Base-by-base conservation (phyloP, 441 rosid genomes). In the Jatropha podagrica region DNA sequence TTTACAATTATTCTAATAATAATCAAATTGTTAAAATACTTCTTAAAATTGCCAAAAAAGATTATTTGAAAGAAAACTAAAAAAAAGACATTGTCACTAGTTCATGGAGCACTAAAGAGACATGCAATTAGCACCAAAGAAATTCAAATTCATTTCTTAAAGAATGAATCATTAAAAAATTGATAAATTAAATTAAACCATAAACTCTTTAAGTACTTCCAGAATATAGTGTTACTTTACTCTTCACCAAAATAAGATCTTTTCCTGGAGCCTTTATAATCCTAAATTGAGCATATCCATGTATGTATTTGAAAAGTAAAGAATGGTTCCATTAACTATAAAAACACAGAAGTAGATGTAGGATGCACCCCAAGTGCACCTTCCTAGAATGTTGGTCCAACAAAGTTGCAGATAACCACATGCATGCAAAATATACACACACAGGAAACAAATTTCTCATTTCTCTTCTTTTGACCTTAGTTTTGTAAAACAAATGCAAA, bases 201-300 rank as follows among this genome's bases (percentile, higher is more conserved):
- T 18, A 3, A 56, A 48, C 37, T 32, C 38, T 42, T 23, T 11
- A 63, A 72, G 32, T 51, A 72, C 5, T 44, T 5, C 17, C 68
- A 72, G 62, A 49, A 26, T 11, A 61, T 72, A 27, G 7, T 27
- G 4, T 63, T 73, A 62, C 32, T 17, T 12, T 1, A 7, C 9
- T n/a, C 69, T 64, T 18, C 40, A 71, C 18, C 74, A 59, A 42
- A 15, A n/a, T 55, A 59, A 26, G n/a, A 58, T 20, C 66, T 20
- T 71, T 71, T 38, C 55, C 13, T 20, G 41, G 26, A 42, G 52
- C 20, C 42, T 13, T 23, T 17, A 32, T 5, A 41, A 59, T 46
- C 52, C 11, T 66, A 37, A 23, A 17, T 46, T 46, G 44, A 11
- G n/a, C 72, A 59, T 51, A 4, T 3, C 32, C 32, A 32, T 32